These are phyloP conservation scores for Neospora caninum DNA, from an alignment of 169 alveolate species.

Conservation along the genomic window DNA sequence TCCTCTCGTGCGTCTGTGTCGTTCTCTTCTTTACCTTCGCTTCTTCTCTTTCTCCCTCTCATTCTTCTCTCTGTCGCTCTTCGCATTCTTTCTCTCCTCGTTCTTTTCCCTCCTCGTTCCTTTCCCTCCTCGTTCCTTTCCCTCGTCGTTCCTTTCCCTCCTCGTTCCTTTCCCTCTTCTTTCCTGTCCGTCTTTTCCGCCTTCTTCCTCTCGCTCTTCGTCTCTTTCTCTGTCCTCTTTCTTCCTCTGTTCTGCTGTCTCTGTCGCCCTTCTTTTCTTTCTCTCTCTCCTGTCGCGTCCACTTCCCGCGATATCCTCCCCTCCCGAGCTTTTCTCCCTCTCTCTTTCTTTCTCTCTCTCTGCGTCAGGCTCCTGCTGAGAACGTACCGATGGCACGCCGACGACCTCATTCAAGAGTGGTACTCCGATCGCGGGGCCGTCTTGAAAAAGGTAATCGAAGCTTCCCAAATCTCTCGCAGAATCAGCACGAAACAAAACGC, in stretches of 20 bases:
- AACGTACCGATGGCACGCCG: constrained; percentile 49
- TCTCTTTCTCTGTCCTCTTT: neutral
- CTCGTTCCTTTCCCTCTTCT: neutral
- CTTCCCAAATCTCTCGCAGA: neutral
- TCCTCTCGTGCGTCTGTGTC: neutral
- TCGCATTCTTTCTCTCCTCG: neutral
- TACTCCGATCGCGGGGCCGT: constrained; percentile 55
- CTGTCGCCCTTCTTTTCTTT: neutral
- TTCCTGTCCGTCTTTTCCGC: neutral
- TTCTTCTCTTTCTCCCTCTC: neutral
- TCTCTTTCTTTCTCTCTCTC: neutral
- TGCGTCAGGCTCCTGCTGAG: constrained; percentile 45
- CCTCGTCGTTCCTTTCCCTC: neutral
- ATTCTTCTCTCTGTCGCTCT: neutral
- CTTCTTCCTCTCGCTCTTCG: neutral
- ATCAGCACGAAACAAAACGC: neutral
- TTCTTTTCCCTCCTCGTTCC: neutral
- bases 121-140: neutral
- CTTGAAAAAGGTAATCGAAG: constrained; percentile 25
- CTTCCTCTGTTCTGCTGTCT: neutral
- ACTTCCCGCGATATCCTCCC: neutral
- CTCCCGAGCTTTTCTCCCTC: neutral
- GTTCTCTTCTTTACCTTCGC: neutral
- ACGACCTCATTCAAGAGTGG: constrained; percentile 64
- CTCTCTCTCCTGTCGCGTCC: neutral